Percentiles rank a stretch among this genome's conserved stretches.
phyloP scores from a whole-genome alignment of 306 rosid species.

The Gleditsia sinensis region DNA sequence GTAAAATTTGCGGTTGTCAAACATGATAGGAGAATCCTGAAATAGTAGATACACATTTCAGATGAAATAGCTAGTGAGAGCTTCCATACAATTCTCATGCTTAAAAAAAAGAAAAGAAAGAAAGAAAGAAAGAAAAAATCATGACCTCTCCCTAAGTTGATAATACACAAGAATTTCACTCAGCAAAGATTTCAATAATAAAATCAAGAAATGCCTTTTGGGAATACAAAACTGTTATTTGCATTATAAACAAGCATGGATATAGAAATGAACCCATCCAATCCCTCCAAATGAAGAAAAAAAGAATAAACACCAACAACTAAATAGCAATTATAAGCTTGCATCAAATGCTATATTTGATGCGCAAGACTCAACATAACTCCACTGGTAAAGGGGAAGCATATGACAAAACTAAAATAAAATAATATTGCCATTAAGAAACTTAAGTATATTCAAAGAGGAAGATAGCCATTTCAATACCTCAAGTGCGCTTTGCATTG shows the following conservation, averaged over 20 bases:
- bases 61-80: neutral
- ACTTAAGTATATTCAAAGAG: neutral
- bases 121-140: neutral
- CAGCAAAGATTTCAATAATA: neutral
- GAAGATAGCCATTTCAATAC: constrained; percentile 33
- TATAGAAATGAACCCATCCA: no score
- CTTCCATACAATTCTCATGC: neutral
- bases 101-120: neutral
- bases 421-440: neutral
- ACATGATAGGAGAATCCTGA: constrained; percentile 66
- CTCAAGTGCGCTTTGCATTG: constrained; percentile 74
- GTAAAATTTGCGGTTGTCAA: constrained; percentile 50
- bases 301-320: no score
- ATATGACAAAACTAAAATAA: neutral
- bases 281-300: no score
- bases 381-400: neutral
- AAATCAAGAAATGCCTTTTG: neutral
- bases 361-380: neutral
- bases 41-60: constrained; percentile 10
- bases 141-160: neutral
- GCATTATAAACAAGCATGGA: no score
- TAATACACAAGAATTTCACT: no score
- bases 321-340: neutral
- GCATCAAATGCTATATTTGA: neutral
- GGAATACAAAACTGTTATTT: no score